Evolutionary conservation across 1,284 basidiomycete species (phyloP), one percentile per base, ranked within the genome.

Genomic region (Lentinula novae-zelandiae): DNA sequence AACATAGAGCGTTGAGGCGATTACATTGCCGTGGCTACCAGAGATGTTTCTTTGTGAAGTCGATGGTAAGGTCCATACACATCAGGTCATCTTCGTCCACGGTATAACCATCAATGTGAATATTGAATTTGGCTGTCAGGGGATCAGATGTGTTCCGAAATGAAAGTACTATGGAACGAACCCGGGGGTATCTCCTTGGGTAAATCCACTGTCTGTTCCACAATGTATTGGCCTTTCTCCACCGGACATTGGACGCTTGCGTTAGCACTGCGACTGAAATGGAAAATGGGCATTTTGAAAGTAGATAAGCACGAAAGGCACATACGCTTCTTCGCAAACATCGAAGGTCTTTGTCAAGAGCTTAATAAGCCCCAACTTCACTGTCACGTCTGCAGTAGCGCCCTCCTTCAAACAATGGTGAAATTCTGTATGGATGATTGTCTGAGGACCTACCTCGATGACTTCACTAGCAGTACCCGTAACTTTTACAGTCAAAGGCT

Each of bases 291-390:
- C 15, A n/a, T 39, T 48, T 53, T 56, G 17, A 42, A 51, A 56
- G 6, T 27, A 40, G 20, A 57, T 33, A 53, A 31, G 33, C 46
- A 39, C 13, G 17, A 8, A 22, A 8, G 27, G 27, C 7, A 86
- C 93, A 72, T 77, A 96, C 93, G 95, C 93, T 75, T 97, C 95
- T 62, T 95, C 83, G 71, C 95, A 97, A 53, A 96, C 75, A 67
- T 97, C 92, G 67, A 97, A 95, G 17, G 71, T 73, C 77, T 93
- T 96, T 53, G 82, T 76, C 20, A 97, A 75, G 9, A 97, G 72
- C 78, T 93, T 95, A 73, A 97, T 86, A 15, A 91, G 76, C 34
- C 95, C 95, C 44, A 97, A 80, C 74, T 96, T 97, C 63, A 97
- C 95, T 1, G 77, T 76, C 2, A 97, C 93, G 66, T 95, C 86